These are phyloP conservation scores for Teratosphaeria epicoccoides DNA, from an alignment of 2,329 filamentous ascomycete species.

Conservation along the genomic window DNA sequence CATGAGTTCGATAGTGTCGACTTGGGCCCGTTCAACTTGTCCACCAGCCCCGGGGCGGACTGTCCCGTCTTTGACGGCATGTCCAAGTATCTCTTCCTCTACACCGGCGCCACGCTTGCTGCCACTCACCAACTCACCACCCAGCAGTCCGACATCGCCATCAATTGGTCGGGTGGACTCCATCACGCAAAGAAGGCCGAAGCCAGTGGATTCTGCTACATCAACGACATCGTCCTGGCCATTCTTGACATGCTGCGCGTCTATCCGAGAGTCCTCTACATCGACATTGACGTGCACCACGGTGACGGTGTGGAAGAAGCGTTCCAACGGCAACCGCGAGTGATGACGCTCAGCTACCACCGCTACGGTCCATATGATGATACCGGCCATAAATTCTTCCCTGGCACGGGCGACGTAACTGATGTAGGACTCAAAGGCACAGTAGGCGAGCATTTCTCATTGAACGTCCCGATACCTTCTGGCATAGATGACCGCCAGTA, in stretches of 20 bases:
- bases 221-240: constrained; percentile 94
- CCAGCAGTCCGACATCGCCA: constrained; percentile 83
- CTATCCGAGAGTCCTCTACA: constrained; percentile 79
- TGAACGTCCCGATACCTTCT: constrained; percentile 59
- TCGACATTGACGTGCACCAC: constrained; percentile 89
- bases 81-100: constrained; percentile 90
- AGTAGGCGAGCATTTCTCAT: constrained; percentile 58
- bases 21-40: constrained; percentile 62
- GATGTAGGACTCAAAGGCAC: constrained; percentile 65
- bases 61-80: constrained; percentile 95
- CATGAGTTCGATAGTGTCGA: constrained; percentile 34
- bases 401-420: constrained; percentile 55
- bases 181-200: constrained; percentile 94
- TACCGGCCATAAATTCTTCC: constrained; percentile 45
- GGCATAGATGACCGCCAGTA: constrained; percentile 68
- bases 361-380: constrained; percentile 76
- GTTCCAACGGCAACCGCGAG: constrained; percentile 78
- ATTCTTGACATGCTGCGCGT: constrained; percentile 78
- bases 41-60: constrained; percentile 55
- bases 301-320: constrained; percentile 86
- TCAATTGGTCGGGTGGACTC: constrained; percentile 93
- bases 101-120: constrained; percentile 80
- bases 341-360: constrained; percentile 91
- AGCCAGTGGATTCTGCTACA: constrained; percentile 94
- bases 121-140: constrained; percentile 82